A percentile compares a stretch with the other conserved stretches of the same genome.
Conservation (phyloP, 225 moss, liverwort and hornwort genomes). For the Physcomitrellopsis africana region DNA sequence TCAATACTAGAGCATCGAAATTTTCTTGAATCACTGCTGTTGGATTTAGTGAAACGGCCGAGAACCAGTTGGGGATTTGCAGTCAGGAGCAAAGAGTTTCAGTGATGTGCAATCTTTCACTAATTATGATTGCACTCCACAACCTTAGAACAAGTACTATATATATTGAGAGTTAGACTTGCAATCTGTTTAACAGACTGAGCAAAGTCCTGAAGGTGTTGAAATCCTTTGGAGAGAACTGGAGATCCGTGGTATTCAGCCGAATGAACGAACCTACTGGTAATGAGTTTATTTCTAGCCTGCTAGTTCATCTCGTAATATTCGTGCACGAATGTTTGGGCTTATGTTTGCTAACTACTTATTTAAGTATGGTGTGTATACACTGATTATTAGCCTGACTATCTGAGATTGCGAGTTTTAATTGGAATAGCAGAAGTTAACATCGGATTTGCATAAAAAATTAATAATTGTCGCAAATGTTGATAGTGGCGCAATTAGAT, state of each 20-base stretch:
- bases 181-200: constrained; percentile 47
- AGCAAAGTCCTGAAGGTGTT: constrained; percentile 69
- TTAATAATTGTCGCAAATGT: constrained; percentile 36
- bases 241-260: constrained; percentile 49
- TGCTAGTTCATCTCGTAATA: constrained; percentile 22
- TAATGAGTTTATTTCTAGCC: constrained; percentile 29
- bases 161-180: constrained; percentile 17
- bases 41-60: neutral
- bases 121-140: constrained; percentile 19
- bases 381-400: constrained; percentile 20
- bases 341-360: constrained; percentile 8
- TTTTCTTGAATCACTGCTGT: constrained; percentile 13
- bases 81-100: constrained; percentile 8
- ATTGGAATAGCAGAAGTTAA: neutral
- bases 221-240: constrained; percentile 55
- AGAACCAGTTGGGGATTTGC: neutral
- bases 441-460: constrained; percentile 26
- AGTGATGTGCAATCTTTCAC: neutral
- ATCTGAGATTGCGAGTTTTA: constrained; percentile 21
- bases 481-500: constrained; percentile 68
- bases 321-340: constrained; percentile 2
- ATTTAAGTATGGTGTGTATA: constrained; percentile 11
- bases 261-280: constrained; percentile 68
- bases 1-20: neutral
- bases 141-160: constrained; percentile 8